phyloP scores from a whole-genome alignment of 129 eudicot genomes.

The Arctium lappa region DNA sequence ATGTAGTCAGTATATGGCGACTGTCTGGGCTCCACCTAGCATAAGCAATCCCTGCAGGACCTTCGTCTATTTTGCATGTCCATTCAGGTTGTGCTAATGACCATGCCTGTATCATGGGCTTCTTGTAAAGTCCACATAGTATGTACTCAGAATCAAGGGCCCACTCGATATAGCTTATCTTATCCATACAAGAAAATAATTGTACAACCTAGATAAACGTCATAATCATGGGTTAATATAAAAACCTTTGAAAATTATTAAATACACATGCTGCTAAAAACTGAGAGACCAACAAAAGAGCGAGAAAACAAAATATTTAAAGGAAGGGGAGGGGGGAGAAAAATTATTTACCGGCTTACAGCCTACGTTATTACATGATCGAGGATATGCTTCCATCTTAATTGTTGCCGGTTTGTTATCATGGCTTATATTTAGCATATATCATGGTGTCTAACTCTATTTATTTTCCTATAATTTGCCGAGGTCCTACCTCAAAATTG shows the following conservation, averaged over 20 bases:
- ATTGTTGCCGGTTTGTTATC: neutral
- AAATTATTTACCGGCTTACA: neutral
- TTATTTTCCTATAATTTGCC: neutral
- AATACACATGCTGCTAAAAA: neutral
- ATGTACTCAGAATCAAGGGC: slow-evolving; percentile 96
- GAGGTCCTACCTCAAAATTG: neutral
- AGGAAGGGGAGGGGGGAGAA: neutral
- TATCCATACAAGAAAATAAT: slow-evolving; percentile 85
- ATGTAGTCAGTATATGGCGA: slow-evolving; percentile 97
- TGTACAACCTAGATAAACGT: slow-evolving; percentile 74
- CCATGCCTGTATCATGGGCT: slow-evolving; percentile 95
- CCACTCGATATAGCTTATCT: slow-evolving; percentile 92
- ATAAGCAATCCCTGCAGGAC: slow-evolving; percentile 92
- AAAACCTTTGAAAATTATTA: neutral
- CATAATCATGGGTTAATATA: neutral
- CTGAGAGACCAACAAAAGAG: neutral
- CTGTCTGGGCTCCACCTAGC: slow-evolving; percentile 99
- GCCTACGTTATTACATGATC: neutral
- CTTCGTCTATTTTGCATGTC: slow-evolving; percentile 99
- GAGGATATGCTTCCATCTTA: neutral
- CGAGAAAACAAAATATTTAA: neutral
- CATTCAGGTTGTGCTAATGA: slow-evolving; percentile 94
- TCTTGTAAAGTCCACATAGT: slow-evolving; percentile 90
- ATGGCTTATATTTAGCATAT: neutral
- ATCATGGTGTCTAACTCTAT: neutral